Conservation (phyloP, 176 grass and related monocot species). For the Juncus inflexus region DNA sequence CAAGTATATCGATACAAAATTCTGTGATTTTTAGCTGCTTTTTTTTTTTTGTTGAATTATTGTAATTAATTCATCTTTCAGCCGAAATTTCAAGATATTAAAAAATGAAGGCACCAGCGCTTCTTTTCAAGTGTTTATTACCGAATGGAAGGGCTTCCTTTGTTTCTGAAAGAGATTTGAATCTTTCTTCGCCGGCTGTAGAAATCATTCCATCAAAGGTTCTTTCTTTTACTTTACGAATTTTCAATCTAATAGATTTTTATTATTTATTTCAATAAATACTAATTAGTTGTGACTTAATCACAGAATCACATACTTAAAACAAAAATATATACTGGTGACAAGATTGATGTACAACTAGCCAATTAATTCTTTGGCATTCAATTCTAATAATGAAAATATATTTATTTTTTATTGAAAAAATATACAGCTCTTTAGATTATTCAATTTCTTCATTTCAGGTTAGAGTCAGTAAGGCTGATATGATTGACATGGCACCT, state of each 20-base stretch:
- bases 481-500: slow-evolving; percentile 68
- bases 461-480: slow-evolving; percentile 76
- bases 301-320: slow-evolving; percentile 82
- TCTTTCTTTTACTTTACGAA: background rate
- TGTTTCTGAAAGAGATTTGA: slow-evolving; percentile 71
- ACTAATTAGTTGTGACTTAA: slow-evolving; percentile 1
- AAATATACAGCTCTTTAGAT: too few relatives aligned
- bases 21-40: background rate
- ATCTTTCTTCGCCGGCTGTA: slow-evolving; percentile 80
- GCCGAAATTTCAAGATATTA: slow-evolving; percentile 8
- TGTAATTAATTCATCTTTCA: slow-evolving; percentile 8
- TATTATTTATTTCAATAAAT: background rate
- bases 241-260: background rate
- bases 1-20: background rate
- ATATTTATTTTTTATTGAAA: too few relatives aligned
- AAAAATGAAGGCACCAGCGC: slow-evolving; percentile 64
- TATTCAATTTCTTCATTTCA: slow-evolving; percentile 32
- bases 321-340: slow-evolving; percentile 89
- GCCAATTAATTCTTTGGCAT: slow-evolving; percentile 26
- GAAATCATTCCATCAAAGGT: slow-evolving; percentile 92
- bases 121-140: slow-evolving; percentile 70
- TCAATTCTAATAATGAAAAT: too few relatives aligned
- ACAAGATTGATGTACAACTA: slow-evolving; percentile 87
- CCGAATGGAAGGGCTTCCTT: slow-evolving; percentile 56
- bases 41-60: slow-evolving; percentile 14